Base-by-base conservation (phyloP, 2,329 filamentous ascomycete species). In the Apiospora phragmitis region DNA sequence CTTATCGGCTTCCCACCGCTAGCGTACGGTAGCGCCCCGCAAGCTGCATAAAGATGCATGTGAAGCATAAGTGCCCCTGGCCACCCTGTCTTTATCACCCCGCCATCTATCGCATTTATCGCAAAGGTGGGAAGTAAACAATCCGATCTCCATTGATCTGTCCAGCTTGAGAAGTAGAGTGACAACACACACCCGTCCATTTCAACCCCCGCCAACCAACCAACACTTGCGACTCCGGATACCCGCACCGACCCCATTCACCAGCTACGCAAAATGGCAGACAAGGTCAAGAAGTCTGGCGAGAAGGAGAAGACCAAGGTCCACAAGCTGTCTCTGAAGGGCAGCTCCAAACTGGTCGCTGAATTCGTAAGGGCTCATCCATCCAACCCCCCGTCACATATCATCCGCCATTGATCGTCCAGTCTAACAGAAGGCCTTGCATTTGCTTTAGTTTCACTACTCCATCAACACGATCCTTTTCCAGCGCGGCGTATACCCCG, bases 381-480 rank as follows among this genome's bases (percentile, higher is more conserved):
- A 38, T 18, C 35, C 35, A 59, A 11, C 9, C 9, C 29, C 51
- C 49, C 24, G 41, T 67, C 51, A 24, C 26, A 55, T 32, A 16
- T 7, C 26, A 18, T 32, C 24, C 32, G 32, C 67, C 45, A 18
- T 38, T 41, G 29, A 11, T 16, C 2, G 29, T 32, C 66, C 14
- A n/a, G 42, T 16, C 32, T 51, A 35, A 49, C 45, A 35, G n/a
- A 55, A 45, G 3, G 38, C 14, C 26, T 35, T n/a, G 18, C 47
- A 9, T 16, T 26, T 32, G 5, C 26, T 47, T n/a, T 77, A 93
- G 90, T 99, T 99, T 80, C 94, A 99, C 86, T 99, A 97, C 83
- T 98, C 94, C 1, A 98, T 98, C 80, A 96, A 99, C 79, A 97
- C 95, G 0, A 98, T 99, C 71, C 87, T 99, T 29, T 98, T 97